These are phyloP conservation scores for Zea luxurians DNA, from an alignment of 176 grass and related monocot genomes.

Conservation along the genomic window DNA sequence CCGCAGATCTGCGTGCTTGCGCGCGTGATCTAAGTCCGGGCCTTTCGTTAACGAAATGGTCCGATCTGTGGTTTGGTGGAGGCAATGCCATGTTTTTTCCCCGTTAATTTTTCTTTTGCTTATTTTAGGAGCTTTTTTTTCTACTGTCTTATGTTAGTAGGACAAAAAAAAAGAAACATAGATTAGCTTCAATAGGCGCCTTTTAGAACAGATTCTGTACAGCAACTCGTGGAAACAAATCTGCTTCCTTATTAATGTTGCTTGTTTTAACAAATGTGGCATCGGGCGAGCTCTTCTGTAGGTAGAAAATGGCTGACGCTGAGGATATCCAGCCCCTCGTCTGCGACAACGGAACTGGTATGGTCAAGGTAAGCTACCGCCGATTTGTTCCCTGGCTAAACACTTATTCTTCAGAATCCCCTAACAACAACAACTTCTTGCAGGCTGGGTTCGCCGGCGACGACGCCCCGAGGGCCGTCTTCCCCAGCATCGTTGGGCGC, in stretches of 20 bases:
- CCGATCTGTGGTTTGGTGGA: slow-evolving; percentile 22
- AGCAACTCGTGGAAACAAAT: neutral
- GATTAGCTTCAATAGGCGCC: neutral
- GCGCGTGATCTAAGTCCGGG: slow-evolving; percentile 33
- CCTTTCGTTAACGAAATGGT: slow-evolving; percentile 20
- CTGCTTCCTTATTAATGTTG: no score
- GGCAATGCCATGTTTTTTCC: no score
- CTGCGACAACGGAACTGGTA: slow-evolving; percentile 79
- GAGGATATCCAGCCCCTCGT: slow-evolving; percentile 82
- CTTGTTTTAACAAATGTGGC: no score
- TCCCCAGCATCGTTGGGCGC: slow-evolving; percentile 65
- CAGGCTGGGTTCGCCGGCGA: slow-evolving; percentile 72
- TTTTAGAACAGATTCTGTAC: neutral
- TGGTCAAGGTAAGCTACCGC: slow-evolving; percentile 65
- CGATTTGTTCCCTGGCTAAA: neutral
- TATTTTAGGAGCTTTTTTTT: neutral
- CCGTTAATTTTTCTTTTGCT: no score
- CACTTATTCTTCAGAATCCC: neutral
- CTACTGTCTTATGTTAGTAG: neutral
- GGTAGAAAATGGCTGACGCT: slow-evolving; percentile 62
- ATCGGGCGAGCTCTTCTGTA: slow-evolving; percentile 22
- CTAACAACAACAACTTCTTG: neutral
- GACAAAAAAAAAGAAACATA: neutral
- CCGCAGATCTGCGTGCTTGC: slow-evolving; percentile 39
- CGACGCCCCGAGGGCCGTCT: slow-evolving; percentile 70